Percentiles rank a stretch among this genome's conserved stretches.
These are phyloP conservation scores for Nematodospora anomalae DNA, from an alignment of 1,139 yeast genomes.

Conservation along the genomic window DNA sequence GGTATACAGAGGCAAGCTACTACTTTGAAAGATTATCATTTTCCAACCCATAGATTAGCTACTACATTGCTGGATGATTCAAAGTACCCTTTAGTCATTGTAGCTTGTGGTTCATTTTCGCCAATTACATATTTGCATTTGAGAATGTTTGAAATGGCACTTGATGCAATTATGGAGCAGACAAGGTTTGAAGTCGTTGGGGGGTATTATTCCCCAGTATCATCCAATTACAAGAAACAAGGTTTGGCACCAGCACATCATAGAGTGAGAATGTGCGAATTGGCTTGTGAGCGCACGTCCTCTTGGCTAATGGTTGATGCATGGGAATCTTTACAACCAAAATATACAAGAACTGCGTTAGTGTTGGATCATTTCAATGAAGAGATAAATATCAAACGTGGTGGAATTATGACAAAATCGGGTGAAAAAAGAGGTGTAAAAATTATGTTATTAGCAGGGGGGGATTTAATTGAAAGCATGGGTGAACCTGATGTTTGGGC, in stretches of 20 bases:
- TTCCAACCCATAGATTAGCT: conserved; percentile 85
- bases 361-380: conserved; percentile 96
- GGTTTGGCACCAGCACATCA: conserved; percentile 89
- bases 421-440: conserved; percentile 86
- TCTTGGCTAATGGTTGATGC: conserved; percentile 99
- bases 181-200: conserved; percentile 94
- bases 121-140: conserved; percentile 93
- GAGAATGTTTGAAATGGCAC: conserved; percentile 98
- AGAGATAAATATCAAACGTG: conserved; percentile 85
- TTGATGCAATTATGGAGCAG: conserved; percentile 90
- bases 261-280: conserved; percentile 95
- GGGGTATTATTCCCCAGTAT: conserved; percentile 96
- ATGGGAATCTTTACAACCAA: conserved; percentile 94
- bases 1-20: conserved; percentile 88
- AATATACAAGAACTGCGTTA: conserved; percentile 90
- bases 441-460: conserved; percentile 96
- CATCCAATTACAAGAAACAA: conserved; percentile 88
- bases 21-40: conserved; percentile 61
- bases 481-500: conserved; percentile 99
- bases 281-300: conserved; percentile 95
- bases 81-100: conserved; percentile 87
- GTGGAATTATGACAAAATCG: conserved; percentile 74
- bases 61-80: conserved; percentile 68
- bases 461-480: conserved; percentile 96
- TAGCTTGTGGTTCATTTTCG: conserved; percentile 96